Conservation (phyloP, 2,329 filamentous ascomycete species). For the Paecilomyces formosus region DNA sequence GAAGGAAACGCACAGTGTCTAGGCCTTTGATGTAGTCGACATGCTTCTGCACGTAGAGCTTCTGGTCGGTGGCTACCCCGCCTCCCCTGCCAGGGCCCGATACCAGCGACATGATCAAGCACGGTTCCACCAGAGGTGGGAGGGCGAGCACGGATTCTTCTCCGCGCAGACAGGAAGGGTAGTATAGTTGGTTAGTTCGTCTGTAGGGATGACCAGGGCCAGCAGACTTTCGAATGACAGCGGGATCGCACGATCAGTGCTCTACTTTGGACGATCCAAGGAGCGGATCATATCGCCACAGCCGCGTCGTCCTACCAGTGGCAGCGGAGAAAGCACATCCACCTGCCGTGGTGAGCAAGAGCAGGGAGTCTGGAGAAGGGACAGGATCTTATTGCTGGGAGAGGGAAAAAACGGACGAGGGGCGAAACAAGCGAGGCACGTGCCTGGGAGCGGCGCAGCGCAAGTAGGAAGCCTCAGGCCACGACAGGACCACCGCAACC, state of each 20-base stretch:
- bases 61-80: constrained; percentile 38
- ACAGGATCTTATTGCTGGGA: neutral
- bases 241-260: neutral
- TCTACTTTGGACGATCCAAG: neutral
- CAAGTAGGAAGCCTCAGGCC: neutral
- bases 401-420: neutral
- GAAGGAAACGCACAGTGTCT: constrained; percentile 60
- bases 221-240: neutral
- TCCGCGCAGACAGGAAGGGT: neutral
- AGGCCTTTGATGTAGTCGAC: constrained; percentile 90
- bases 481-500: neutral
- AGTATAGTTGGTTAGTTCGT: neutral
- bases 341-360: neutral
- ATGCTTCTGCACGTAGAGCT: constrained; percentile 58
- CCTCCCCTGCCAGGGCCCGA: constrained; percentile 52
- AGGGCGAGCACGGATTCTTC: neutral
- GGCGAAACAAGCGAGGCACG: neutral
- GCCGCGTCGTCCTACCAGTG: neutral
- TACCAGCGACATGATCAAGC: constrained; percentile 48
- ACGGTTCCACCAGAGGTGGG: neutral
- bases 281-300: neutral
- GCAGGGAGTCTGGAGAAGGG: neutral
- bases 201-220: neutral
- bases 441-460: neutral
- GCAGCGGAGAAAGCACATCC: neutral